Base-by-base conservation (phyloP, 495 filamentous ascomycete genomes). In the Coniosporium apollinis region DNA sequence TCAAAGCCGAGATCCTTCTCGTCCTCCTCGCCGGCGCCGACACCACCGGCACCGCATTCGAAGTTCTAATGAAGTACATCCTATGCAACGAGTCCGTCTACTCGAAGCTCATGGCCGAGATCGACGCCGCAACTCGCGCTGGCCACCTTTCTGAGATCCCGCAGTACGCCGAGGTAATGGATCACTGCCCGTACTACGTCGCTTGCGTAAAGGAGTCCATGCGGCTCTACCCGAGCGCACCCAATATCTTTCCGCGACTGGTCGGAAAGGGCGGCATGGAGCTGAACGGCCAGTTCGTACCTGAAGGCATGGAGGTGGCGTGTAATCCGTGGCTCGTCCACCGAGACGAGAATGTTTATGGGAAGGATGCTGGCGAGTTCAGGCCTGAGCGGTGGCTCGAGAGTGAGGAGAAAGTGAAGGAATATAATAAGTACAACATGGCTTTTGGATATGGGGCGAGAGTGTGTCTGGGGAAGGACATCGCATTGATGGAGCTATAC, bases 21-120 rank as follows among this genome's bases (percentile, higher is more conserved):
- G 59, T 72, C 13, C 48, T 74, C 30, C 56, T 76, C 7, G 74
- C 73, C 2, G 73, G 72, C n/a, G 66, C 72, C 5, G 76, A 82
- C 40, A 76, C 75, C 8, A 72, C 67, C 0, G 66, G 69, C 0
- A 70, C 65, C 1, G 57, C 65, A 6, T 63, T 80, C 45, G 61
- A 62, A 30, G 63, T 60, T 1, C 57, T 70, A 26, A 50, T 79
- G 28, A 42, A 61, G 16, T 65, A 69, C 41, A 50, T 79, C 16
- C 44, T 76, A 9, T 54, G 52, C 4, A 55, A 62, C 31, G 57
- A 60, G 0, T 22, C 33, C 0, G 54, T 60, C 0, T 76, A 74
- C 47, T 46, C 56, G 5, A 62, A 56, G 26, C 59, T 81, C 31
- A 63, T 71, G 55, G 44, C 47, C 17, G 75, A 80, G 38, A 67